Evolutionary conservation across 2,329 filamentous ascomycete species (phyloP), one percentile per base, ranked within the genome.

Genomic region (Penicillium sp.): DNA sequence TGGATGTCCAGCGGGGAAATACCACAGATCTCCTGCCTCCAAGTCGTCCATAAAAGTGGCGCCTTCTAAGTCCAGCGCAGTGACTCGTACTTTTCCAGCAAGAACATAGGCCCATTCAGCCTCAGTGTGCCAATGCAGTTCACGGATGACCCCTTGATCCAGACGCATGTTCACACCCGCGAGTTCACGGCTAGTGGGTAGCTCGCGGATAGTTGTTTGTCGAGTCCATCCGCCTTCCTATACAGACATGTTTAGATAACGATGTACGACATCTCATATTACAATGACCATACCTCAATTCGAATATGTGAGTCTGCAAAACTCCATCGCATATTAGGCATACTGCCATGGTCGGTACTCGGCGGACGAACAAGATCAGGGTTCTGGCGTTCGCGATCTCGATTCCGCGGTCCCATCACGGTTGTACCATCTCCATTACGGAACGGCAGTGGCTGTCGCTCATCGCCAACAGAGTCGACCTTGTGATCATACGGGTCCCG

Each of bases 91-190:
- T 57, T 82, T 80, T 50, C 89, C 89, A 55, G 87, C 84, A 0
- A 91, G 81, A 3, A 91, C 85, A 60, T 88, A 91, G 0, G 87
- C 87, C 88, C 89, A 91, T 68, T 92, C 89, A 38, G 87, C 88
- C 70, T 90, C 87, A 65, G 89, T 90, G 78, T 92, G 89, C 89
- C 89, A 92, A 69, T 92, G 89, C 9, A 92, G 79, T 71, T 92
- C 89, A 29, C 89, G 86, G 64, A 90, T 90, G 33, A 87, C 88
- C 36, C 88, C 87, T 61, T 84, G 76, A 39, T 87, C 88, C 3
- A 92, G 83, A 11, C 88, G 83, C 89, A 92, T 92, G 71, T 92
- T 90, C 53, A 91, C 89, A 40, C 86, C 85, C 2, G 89, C 89
- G 44, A 92, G 81, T 69, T 91, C 87, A n/a, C 84, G 82, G 33